Conservation (phyloP, 2,329 filamentous ascomycete species). For the Akanthomyces lecanii region DNA sequence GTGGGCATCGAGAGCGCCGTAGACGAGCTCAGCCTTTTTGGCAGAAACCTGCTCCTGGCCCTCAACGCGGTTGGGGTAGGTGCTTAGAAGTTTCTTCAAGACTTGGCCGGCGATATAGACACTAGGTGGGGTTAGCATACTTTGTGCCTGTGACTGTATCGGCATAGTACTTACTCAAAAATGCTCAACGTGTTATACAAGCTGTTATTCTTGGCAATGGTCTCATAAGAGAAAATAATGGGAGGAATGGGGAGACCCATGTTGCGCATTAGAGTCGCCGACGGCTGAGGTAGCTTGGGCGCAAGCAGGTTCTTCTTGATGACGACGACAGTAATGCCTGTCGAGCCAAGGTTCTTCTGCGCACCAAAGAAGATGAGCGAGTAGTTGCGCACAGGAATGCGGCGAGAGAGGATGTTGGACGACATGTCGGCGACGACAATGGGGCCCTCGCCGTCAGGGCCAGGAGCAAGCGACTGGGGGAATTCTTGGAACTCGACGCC, state of each 20-base stretch:
- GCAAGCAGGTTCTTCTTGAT: conserved; percentile 77
- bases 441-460: conserved; percentile 57
- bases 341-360: conserved; percentile 87
- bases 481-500: conserved; percentile 83
- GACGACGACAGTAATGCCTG: conserved; percentile 82
- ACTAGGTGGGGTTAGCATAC: conserved; percentile 36
- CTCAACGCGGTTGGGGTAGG: conserved; percentile 63
- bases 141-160: background rate
- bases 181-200: conserved; percentile 95
- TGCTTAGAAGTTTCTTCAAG: conserved; percentile 66
- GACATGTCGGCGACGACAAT: conserved; percentile 90
- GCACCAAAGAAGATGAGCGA: conserved; percentile 86
- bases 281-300: conserved; percentile 60
- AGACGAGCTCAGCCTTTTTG: conserved; percentile 73
- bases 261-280: conserved; percentile 64
- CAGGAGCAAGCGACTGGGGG: conserved; percentile 59
- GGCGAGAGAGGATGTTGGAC: conserved; percentile 84
- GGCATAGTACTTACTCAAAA: conserved; percentile 58
- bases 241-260: conserved; percentile 75
- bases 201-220: conserved; percentile 86
- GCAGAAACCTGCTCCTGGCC: conserved; percentile 72
- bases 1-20: conserved; percentile 69
- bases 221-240: conserved; percentile 76
- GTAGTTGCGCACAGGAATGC: conserved; percentile 73
- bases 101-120: conserved; percentile 90